Evolutionary conservation across 805 yeast genomes (phyloP).

Genomic region (Torulaspora delbrueckii): DNA sequence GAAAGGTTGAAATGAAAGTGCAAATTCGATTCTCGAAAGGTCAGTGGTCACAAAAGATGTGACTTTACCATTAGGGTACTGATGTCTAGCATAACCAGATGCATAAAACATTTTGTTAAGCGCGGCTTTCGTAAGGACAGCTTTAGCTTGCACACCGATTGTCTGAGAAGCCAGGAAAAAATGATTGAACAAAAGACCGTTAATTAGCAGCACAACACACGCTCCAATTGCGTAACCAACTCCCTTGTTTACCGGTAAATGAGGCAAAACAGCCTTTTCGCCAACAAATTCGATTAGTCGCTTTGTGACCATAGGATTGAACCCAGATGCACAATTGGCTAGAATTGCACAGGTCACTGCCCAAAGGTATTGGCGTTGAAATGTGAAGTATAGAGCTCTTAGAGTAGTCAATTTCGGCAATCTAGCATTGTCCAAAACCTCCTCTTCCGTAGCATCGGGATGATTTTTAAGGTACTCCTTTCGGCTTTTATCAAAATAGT

Average conservation of each 20-base stretch:
- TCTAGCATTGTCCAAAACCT: slow-evolving; percentile 33
- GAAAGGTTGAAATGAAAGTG: slow-evolving; percentile 63
- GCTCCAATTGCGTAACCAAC: slow-evolving; percentile 75
- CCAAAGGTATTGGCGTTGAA: slow-evolving; percentile 42
- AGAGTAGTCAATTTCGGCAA: slow-evolving; percentile 37
- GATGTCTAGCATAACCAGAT: slow-evolving; percentile 51
- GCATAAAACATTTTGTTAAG: slow-evolving; percentile 63
- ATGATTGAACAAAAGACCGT: slow-evolving; percentile 52
- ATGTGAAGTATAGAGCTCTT: slow-evolving; percentile 45
- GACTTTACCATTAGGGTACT: slow-evolving; percentile 62
- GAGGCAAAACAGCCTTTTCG: slow-evolving; percentile 41
- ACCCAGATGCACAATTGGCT: slow-evolving; percentile 46
- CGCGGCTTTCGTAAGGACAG: slow-evolving; percentile 64
- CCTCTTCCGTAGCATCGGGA: slow-evolving; percentile 38
- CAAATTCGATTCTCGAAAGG: slow-evolving; percentile 72
- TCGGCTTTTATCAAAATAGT: slow-evolving; percentile 34
- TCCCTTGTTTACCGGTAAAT: slow-evolving; percentile 49
- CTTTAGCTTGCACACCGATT: slow-evolving; percentile 66
- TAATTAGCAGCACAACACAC: slow-evolving; percentile 46
- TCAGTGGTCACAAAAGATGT: slow-evolving; percentile 81
- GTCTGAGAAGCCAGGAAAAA: slow-evolving; percentile 57
- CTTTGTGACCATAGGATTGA: slow-evolving; percentile 64
- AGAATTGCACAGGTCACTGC: slow-evolving; percentile 43
- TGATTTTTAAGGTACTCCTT: slow-evolving; percentile 29
- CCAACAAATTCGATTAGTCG: slow-evolving; percentile 62